Conservation (phyloP, 352 stramenopile species). For the Globisporangium camurandrum region DNA sequence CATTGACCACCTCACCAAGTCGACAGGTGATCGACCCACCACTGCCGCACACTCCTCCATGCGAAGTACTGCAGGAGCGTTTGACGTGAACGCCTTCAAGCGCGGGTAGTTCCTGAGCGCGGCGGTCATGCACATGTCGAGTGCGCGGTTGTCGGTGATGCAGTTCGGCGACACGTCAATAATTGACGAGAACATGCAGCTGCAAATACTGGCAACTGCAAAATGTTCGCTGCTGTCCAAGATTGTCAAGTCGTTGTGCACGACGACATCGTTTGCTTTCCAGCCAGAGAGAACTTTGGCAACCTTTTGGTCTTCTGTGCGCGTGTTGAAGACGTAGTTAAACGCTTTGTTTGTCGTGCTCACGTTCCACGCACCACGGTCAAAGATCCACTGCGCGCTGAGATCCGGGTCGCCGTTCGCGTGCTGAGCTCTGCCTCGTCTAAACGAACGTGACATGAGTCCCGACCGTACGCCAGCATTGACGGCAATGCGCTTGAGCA, state of each 20-base stretch:
- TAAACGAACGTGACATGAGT: constrained; percentile 23
- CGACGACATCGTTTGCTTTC: background rate
- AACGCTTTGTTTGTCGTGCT: constrained; percentile 20
- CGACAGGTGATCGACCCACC: background rate
- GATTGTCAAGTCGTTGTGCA: background rate
- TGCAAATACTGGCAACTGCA: background rate
- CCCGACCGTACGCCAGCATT: background rate
- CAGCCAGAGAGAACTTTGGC: background rate
- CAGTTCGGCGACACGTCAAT: too few species aligned
- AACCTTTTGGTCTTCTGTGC: background rate
- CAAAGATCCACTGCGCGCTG: constrained; percentile 21
- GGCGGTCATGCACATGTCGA: background rate
- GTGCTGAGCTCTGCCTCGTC: constrained; percentile 14
- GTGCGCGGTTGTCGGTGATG: background rate
- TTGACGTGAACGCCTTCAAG: background rate
- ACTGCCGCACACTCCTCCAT: background rate
- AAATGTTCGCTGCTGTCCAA: background rate
- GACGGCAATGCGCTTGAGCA: constrained; percentile 1
- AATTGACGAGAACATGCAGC: background rate
- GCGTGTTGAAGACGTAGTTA: constrained; percentile 4
- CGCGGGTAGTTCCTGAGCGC: background rate
- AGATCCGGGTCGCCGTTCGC: constrained; percentile 13
- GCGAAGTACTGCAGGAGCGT: background rate
- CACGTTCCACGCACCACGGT: constrained; percentile 21
- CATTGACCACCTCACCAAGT: background rate